Conservation (phyloP, 768 basidiomycete species). For the Lentinula boryana region DNA sequence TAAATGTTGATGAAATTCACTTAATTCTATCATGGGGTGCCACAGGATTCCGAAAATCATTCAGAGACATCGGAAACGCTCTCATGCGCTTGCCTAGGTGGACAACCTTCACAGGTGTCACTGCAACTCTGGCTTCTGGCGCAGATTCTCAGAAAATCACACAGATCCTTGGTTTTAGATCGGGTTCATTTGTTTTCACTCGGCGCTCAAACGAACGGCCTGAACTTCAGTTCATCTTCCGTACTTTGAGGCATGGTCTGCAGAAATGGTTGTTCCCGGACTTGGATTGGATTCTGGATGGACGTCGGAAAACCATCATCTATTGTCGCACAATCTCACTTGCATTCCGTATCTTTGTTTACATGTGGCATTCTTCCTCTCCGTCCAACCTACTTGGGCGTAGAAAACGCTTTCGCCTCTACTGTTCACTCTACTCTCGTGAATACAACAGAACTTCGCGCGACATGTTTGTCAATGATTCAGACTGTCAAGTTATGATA, state of each 20-base stretch:
- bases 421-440: background rate
- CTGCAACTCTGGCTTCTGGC: conserved; percentile 12
- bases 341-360: background rate
- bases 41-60: background rate
- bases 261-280: background rate
- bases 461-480: conserved; percentile 7
- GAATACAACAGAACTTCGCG: background rate
- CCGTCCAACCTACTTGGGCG: too few relatives aligned
- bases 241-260: conserved; percentile 4
- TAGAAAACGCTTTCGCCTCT: background rate
- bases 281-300: background rate
- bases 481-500: conserved; percentile 8
- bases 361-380: background rate
- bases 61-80: background rate
- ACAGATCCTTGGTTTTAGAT: background rate
- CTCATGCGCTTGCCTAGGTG: background rate
- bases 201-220: conserved; percentile 10
- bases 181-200: background rate
- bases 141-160: background rate
- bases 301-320: conserved; percentile 1
- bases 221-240: conserved; percentile 5
- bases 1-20: background rate
- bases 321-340: background rate
- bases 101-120: conserved; percentile 6
- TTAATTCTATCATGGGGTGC: background rate